Conservation (phyloP, 176 grass and related monocot species). For the Saccharum officinarum region DNA sequence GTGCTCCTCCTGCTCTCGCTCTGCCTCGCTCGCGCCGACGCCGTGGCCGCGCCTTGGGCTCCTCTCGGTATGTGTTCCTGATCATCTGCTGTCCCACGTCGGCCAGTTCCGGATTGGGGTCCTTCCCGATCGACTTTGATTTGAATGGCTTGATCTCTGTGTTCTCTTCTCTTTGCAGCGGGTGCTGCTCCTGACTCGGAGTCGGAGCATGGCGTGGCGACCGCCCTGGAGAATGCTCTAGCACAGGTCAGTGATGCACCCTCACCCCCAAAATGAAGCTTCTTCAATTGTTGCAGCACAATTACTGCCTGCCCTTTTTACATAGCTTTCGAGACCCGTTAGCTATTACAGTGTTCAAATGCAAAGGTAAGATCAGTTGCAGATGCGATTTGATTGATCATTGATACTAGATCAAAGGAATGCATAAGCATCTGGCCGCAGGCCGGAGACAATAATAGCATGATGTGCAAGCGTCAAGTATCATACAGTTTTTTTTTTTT, state of each 20-base stretch:
- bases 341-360: neutral
- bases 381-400: neutral
- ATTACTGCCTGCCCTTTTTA: no score
- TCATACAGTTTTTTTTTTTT: no score
- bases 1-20: slow-evolving; percentile 20
- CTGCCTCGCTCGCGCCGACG: no score
- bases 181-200: neutral
- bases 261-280: neutral
- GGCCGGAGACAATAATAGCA: neutral
- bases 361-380: neutral
- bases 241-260: neutral
- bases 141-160: neutral
- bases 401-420: neutral
- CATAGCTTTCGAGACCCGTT: neutral
- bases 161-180: neutral
- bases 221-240: neutral
- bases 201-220: neutral
- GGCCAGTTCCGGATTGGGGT: no score
- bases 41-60: no score
- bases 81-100: no score
- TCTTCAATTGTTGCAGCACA: no score
- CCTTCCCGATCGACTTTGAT: neutral
- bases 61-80: neutral
- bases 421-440: neutral
- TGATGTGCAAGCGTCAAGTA: neutral